Evolutionary conservation across 176 grass and related monocot species (phyloP), one percentile per base, ranked within the genome.

Genomic region (Puya raimondii): DNA sequence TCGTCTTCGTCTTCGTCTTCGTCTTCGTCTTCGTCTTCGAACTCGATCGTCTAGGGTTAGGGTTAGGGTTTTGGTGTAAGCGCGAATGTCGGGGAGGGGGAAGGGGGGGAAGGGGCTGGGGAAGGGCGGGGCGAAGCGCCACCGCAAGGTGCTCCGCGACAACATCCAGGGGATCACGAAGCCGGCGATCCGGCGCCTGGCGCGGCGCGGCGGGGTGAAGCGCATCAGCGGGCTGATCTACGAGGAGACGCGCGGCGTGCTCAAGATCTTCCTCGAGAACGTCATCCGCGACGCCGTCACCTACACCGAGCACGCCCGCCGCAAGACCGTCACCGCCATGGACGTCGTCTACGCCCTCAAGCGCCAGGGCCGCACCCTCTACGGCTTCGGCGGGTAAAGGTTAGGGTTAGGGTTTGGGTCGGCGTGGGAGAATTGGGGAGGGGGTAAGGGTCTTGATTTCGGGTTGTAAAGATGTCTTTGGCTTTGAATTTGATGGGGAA

Each of bases 151-250:
- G 11, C 75, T 77, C 51, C 66, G 75, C 21, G 75, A 77, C 65
- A 77, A 77, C 52, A 77, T 77, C 75, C 75, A 77, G 66, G 66
- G 75, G 52, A 69, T 77, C 75, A 77, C 75, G n/a, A 77, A 77
- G 42, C 75, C 75, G n/a, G 75, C 75, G 12, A 77, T 77, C 14
- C 75, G 75, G 9, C 75, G 75, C 52, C 75, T 69, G 8, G 75
- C 75, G 50, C 65, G 75, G 10, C 65, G 66, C 7, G 75, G 75
- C 18, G 75, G 75, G n/a, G 75, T 77, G 25, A 77, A 69, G 66
- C 75, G 75, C 3, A 69, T 77, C 42, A 68, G 64, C 2, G 75
- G 75, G 1, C 53, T 77, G 2, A 77, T 77, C 65, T 77, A 77
- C 66, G 66, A 77, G 53, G 75, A 77, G 65, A 77, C 75, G 2